A percentile compares a stretch with the other conserved stretches of the same genome.
phyloP scores from a whole-genome alignment of 2,329 filamentous ascomycete genomes.

The Clonostachys rosea region DNA sequence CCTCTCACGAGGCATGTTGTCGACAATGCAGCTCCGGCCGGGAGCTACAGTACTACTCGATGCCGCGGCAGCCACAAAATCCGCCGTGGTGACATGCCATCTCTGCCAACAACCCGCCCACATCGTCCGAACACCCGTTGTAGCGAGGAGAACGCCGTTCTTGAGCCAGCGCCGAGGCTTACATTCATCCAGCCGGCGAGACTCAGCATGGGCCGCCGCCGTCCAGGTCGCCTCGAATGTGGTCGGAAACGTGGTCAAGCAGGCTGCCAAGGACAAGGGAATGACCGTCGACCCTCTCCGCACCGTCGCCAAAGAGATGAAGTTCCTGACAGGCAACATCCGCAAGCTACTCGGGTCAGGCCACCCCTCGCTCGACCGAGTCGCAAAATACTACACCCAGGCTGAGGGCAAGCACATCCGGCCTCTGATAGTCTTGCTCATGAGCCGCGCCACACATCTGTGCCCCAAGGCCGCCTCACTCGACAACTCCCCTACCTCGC shows the following conservation, averaged over 20 bases:
- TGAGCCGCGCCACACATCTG: constrained; percentile 89
- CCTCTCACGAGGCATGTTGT: too few relatives aligned
- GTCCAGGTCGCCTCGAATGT: constrained; percentile 67
- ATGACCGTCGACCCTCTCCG: constrained; percentile 83
- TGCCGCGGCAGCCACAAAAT: constrained; percentile 18
- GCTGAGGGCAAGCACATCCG: constrained; percentile 96
- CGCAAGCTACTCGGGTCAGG: constrained; percentile 88
- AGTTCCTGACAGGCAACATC: constrained; percentile 91
- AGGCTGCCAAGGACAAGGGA: constrained; percentile 51
- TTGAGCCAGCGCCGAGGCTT: constrained; percentile 17
- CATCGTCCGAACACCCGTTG: not conserved
- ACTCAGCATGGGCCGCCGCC: constrained; percentile 72
- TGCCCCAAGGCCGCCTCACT: constrained; percentile 52
- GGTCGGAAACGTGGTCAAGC: constrained; percentile 62
- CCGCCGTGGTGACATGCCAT: constrained; percentile 12
- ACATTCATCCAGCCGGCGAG: constrained; percentile 37
- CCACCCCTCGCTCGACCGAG: constrained; percentile 89
- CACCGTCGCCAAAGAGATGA: constrained; percentile 93
- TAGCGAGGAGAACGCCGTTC: constrained; percentile 16
- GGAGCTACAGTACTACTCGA: constrained; percentile 45
- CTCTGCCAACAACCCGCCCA: constrained; percentile 17
- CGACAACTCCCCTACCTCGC: constrained; percentile 28
- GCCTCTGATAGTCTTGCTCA: constrained; percentile 89
- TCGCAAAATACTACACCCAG: constrained; percentile 97
- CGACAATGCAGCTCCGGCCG: constrained; percentile 47